Percentiles rank a stretch among this genome's conserved stretches.
Conservation (phyloP, 1,139 yeast genomes). For the Ogataea hybrid region DNA sequence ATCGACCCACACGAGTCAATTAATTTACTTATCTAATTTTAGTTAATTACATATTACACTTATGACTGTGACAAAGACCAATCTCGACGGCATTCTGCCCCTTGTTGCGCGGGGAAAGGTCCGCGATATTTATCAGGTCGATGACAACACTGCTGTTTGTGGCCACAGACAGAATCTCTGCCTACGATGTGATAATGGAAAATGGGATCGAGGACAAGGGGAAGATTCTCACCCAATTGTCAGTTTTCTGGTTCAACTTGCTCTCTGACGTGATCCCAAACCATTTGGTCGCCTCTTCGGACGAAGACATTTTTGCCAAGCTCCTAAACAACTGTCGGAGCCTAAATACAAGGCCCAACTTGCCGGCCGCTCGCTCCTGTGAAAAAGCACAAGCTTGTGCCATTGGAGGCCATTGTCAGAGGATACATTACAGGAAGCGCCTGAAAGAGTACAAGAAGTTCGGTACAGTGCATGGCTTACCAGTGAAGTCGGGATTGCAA, state of each 20-base stretch:
- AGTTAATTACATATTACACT: slow-evolving; percentile 2
- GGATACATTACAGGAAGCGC: slow-evolving; percentile 98
- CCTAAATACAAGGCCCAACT: slow-evolving; percentile 65
- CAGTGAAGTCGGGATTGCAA: slow-evolving; percentile 50
- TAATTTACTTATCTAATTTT: slow-evolving; percentile 2
- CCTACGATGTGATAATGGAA: slow-evolving; percentile 93
- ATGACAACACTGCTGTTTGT: slow-evolving; percentile 74
- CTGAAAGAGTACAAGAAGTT: slow-evolving; percentile 79
- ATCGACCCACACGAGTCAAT: slow-evolving; percentile 9
- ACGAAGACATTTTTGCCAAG: slow-evolving; percentile 51
- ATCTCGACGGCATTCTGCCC: slow-evolving; percentile 75
- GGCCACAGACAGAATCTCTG: slow-evolving; percentile 97
- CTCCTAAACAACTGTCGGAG: slow-evolving; percentile 62
- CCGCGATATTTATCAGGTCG: slow-evolving; percentile 89
- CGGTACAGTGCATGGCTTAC: slow-evolving; percentile 86
- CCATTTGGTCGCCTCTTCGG: slow-evolving; percentile 56
- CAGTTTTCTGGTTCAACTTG: slow-evolving; percentile 89
- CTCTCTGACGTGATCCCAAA: slow-evolving; percentile 59
- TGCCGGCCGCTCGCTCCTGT: slow-evolving; percentile 80
- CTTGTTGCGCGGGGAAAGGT: slow-evolving; percentile 91
- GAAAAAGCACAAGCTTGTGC: slow-evolving; percentile 77
- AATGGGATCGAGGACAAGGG: slow-evolving; percentile 93
- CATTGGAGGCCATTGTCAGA: slow-evolving; percentile 94
- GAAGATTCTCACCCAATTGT: slow-evolving; percentile 75
- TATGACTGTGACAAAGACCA: slow-evolving; percentile 48